Percentiles rank a stretch among this genome's conserved stretches.
phyloP scores from a whole-genome alignment of 805 yeast genomes.

The Saccharomycopsis fibuligera region DNA sequence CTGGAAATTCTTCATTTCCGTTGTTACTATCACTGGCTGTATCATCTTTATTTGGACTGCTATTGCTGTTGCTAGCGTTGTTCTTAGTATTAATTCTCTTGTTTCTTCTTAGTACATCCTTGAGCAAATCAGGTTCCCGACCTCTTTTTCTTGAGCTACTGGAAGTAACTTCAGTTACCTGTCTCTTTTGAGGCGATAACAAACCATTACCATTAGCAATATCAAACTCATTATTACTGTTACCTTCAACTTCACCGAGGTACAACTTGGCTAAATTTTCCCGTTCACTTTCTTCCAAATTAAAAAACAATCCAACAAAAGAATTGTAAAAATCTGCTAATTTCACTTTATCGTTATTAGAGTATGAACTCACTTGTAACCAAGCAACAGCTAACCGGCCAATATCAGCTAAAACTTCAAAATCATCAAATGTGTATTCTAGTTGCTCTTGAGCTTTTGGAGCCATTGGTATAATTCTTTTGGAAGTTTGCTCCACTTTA shows the following conservation, averaged over 20 bases:
- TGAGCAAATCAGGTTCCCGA: constrained; percentile 41
- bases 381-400: constrained; percentile 52
- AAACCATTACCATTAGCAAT: neutral
- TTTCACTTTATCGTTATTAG: constrained; percentile 60
- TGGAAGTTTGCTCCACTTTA: constrained; percentile 61
- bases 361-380: constrained; percentile 50
- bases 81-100: constrained; percentile 28
- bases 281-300: constrained; percentile 28
- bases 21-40: neutral
- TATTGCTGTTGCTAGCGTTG: neutral
- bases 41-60: constrained; percentile 10
- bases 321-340: constrained; percentile 54
- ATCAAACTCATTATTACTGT: neutral
- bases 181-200: neutral
- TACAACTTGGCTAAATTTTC: constrained; percentile 1
- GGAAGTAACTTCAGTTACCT: neutral
- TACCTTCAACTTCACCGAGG: too few relatives aligned
- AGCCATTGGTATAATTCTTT: constrained; percentile 62
- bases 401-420: constrained; percentile 55
- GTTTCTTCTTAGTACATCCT: constrained; percentile 42
- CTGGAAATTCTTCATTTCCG: constrained; percentile 15
- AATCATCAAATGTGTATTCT: constrained; percentile 48
- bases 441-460: constrained; percentile 62
- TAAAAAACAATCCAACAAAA: constrained; percentile 59
- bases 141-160: constrained; percentile 35